phyloP scores from a whole-genome alignment of 345 rosid genomes.

The Eucalyptus brandiana region DNA sequence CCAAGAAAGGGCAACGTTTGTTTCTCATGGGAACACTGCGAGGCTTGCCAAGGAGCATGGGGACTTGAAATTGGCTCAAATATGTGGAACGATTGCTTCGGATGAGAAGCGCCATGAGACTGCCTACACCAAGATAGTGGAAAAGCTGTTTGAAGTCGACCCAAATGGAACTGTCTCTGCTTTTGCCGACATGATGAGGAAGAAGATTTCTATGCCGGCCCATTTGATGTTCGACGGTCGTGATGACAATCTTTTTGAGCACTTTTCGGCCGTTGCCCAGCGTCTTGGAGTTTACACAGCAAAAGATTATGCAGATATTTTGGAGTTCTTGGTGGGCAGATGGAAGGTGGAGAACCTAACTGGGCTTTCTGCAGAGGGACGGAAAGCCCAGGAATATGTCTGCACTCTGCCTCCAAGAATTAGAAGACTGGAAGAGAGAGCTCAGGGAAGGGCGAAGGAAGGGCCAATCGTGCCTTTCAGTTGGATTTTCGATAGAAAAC shows the following conservation, averaged over 20 bases:
- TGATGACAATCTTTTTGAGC: constrained; percentile 56
- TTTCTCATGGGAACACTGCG: constrained; percentile 95
- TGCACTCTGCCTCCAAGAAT: constrained; percentile 66
- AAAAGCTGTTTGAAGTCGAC: constrained; percentile 81
- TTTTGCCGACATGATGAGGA: constrained; percentile 92
- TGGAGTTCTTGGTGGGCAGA: constrained; percentile 74
- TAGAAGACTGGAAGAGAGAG: constrained; percentile 79
- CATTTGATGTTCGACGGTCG: constrained; percentile 86
- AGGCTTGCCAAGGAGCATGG: constrained; percentile 82
- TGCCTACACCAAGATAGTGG: constrained; percentile 82
- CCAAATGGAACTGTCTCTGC: constrained; percentile 67
- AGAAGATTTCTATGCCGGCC: constrained; percentile 95
- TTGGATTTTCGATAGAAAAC: constrained; percentile 68
- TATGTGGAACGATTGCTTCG: constrained; percentile 81
- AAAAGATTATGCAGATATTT: constrained; percentile 75
- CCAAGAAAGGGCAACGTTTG: constrained; percentile 95
- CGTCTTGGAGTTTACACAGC: constrained; percentile 86
- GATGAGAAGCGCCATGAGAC: constrained; percentile 97
- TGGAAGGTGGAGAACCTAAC: constrained; percentile 57
- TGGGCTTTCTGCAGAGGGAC: constrained; percentile 77
- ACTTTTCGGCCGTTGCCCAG: constrained; percentile 81
- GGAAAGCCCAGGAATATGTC: constrained; percentile 75
- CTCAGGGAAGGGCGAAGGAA: constrained; percentile 59
- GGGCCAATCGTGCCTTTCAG: constrained; percentile 53
- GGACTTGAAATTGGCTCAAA: constrained; percentile 70